A percentile compares a stretch with the other conserved stretches of the same genome.
Evolutionary conservation across 2,329 filamentous ascomycete genomes (phyloP).

Genomic region (Talaromyces sp.): DNA sequence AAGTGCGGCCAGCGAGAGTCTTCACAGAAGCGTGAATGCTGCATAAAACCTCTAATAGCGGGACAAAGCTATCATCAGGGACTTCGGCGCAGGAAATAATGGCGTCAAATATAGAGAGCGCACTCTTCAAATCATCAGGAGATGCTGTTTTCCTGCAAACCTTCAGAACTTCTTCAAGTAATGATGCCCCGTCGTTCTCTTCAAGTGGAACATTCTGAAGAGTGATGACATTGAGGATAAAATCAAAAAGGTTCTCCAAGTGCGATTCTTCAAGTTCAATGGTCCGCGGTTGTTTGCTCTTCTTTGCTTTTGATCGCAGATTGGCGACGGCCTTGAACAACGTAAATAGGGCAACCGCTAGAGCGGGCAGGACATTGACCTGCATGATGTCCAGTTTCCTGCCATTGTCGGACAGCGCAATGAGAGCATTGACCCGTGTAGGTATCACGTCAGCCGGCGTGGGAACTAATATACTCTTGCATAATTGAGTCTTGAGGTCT

Average conservation of each 20-base stretch:
- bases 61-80: constrained; percentile 35
- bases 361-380: constrained; percentile 37
- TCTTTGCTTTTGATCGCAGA: constrained; percentile 37
- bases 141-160: constrained; percentile 42
- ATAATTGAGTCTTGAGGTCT: constrained; percentile 32
- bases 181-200: constrained; percentile 34
- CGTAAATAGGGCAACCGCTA: constrained; percentile 38
- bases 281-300: constrained; percentile 31
- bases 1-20: constrained; percentile 41
- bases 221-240: constrained; percentile 42
- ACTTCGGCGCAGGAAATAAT: constrained; percentile 41
- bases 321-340: constrained; percentile 37
- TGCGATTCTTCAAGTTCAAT: constrained; percentile 33
- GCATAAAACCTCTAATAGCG: constrained; percentile 41
- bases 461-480: constrained; percentile 34
- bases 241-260: constrained; percentile 40
- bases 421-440: constrained; percentile 37
- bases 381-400: constrained; percentile 41
- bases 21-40: constrained; percentile 45
- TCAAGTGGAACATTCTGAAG: constrained; percentile 38
- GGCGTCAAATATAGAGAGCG: constrained; percentile 41
- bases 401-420: constrained; percentile 42
- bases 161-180: constrained; percentile 37
- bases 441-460: constrained; percentile 37
- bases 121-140: constrained; percentile 41